Percentiles rank a stretch among this genome's conserved stretches.
Conservation (phyloP, 129 eudicot genomes). For the Ambrosia artemisiifolia region DNA sequence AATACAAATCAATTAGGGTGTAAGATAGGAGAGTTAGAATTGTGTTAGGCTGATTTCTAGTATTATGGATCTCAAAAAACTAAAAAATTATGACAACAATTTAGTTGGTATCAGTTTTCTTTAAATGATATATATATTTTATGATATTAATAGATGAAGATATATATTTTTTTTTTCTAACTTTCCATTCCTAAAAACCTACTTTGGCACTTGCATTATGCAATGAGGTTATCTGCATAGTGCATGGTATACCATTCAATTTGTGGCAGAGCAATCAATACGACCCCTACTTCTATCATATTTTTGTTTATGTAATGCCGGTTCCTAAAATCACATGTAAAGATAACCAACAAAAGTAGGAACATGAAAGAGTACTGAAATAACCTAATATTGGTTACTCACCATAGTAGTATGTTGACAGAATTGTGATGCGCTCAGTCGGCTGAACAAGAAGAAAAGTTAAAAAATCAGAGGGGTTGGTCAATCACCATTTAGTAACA, state of each 20-base stretch:
- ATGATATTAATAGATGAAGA: background rate
- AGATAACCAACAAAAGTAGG: background rate
- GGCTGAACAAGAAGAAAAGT: slow-evolving; percentile 48
- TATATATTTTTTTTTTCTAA: background rate
- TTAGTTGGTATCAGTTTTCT: background rate
- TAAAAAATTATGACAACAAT: background rate
- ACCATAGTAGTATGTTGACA: slow-evolving; percentile 94
- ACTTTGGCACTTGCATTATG: background rate
- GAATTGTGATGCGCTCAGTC: slow-evolving; percentile 78
- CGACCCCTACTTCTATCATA: background rate
- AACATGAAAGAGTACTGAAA: background rate
- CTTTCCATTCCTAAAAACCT: background rate
- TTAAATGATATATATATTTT: background rate
- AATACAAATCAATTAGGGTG: background rate
- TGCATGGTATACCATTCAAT: background rate
- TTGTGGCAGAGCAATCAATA: slow-evolving; percentile 8
- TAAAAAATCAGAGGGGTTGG: background rate
- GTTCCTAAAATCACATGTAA: background rate
- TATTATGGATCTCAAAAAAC: background rate
- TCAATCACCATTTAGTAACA: slow-evolving; percentile 3
- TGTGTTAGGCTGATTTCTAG: background rate
- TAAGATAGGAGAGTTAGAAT: background rate
- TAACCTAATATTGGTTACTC: slow-evolving; percentile 25
- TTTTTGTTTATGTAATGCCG: background rate
- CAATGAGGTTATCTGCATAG: background rate